Evolutionary conservation across 2,329 filamentous ascomycete genomes (phyloP).

Genomic region (Westerdykella aurantiaca): DNA sequence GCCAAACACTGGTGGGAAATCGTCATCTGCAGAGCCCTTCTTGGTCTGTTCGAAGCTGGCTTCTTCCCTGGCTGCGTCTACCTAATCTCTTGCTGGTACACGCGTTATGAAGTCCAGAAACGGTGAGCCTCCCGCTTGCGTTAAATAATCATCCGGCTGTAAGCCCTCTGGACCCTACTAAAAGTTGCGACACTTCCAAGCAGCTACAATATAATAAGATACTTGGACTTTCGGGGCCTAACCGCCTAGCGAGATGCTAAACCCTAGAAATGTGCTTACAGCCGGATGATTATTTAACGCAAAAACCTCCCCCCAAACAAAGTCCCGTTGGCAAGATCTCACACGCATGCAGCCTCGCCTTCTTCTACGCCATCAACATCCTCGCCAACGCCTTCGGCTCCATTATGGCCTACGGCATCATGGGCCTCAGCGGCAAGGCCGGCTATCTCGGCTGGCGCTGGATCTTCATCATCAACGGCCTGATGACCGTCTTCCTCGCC

Average conservation of each 20-base stretch:
- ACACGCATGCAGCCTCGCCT: conserved; percentile 33
- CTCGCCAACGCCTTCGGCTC: conserved; percentile 52
- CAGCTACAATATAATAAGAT: too few relatives aligned
- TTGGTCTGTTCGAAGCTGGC: conserved; percentile 19
- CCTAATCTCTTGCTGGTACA: conserved; percentile 36
- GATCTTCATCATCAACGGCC: conserved; percentile 57
- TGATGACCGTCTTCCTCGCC: conserved; percentile 19
- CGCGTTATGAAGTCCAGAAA: conserved; percentile 48
- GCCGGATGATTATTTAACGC: too few relatives aligned
- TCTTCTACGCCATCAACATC: conserved; percentile 48
- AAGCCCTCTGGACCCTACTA: too few relatives aligned
- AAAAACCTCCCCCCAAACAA: too few relatives aligned
- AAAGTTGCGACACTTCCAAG: too few relatives aligned
- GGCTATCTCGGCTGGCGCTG: conserved; percentile 13
- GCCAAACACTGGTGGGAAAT: conserved; percentile 15
- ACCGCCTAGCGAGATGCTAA: too few relatives aligned
- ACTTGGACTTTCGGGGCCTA: too few relatives aligned
- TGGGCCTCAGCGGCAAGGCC: conserved; percentile 10
- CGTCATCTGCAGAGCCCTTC: conserved; percentile 15
- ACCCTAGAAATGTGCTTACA: too few relatives aligned
- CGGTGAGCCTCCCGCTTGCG: background rate
- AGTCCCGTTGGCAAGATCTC: background rate
- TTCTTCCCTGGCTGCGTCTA: conserved; percentile 12
- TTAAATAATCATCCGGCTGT: too few relatives aligned
- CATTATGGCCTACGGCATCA: conserved; percentile 43